Conservation (phyloP, 352 stramenopile species). For the Paralagenidium karlingii region DNA sequence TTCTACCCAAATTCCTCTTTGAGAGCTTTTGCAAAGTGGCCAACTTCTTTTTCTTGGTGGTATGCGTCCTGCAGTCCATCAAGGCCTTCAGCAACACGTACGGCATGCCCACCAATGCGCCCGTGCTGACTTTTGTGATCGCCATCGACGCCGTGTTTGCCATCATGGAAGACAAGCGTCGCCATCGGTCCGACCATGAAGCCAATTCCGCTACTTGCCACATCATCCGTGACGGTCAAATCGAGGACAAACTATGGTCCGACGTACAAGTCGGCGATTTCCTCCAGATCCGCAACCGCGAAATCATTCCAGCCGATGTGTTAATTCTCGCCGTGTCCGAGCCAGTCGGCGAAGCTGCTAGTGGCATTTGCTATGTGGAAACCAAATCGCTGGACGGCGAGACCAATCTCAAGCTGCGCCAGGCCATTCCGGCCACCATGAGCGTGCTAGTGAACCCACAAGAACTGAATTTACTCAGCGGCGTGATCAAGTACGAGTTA, state of each 20-base stretch:
- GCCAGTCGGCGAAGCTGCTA: constrained; percentile 45
- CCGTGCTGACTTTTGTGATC: constrained; percentile 83
- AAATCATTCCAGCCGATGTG: constrained; percentile 76
- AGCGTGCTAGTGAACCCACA: constrained; percentile 28
- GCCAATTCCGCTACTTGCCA: constrained; percentile 71
- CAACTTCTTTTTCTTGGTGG: constrained; percentile 91
- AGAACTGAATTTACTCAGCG: constrained; percentile 39
- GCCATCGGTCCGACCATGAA: constrained; percentile 66
- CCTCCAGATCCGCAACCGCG: constrained; percentile 58
- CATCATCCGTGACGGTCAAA: constrained; percentile 41
- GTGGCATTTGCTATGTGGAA: constrained; percentile 82
- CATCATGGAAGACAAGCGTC: constrained; percentile 74
- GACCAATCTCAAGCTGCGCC: constrained; percentile 86
- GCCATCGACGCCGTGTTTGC: constrained; percentile 84
- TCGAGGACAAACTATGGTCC: constrained; percentile 68
- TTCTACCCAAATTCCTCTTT: constrained; percentile 81
- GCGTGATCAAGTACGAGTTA: constrained; percentile 54
- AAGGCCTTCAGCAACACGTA: constrained; percentile 74
- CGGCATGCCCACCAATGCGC: constrained; percentile 61
- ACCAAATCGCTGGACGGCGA: constrained; percentile 88
- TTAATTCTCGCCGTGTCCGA: constrained; percentile 70
- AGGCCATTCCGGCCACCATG: constrained; percentile 63
- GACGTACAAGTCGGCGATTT: constrained; percentile 82
- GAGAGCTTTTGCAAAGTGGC: constrained; percentile 84
- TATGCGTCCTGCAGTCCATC: constrained; percentile 82